Conservation (phyloP, 257 asterid genomes). For the Dorcoceras hygrometricum region DNA sequence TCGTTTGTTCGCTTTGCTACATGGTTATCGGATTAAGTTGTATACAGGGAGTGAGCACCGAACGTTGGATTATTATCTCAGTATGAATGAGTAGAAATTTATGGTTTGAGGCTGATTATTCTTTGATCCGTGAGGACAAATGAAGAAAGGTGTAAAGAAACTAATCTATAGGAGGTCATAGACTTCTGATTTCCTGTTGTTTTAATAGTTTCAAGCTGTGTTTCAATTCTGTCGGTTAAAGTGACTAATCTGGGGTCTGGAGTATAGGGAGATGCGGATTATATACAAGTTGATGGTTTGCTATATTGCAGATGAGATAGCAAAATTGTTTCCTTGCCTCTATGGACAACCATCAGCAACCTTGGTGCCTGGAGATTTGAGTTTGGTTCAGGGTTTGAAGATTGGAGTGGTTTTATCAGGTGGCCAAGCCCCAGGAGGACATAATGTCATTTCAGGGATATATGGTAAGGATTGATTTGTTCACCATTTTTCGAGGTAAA, state of each 20-base stretch:
- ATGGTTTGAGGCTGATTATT: not conserved
- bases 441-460: conserved; percentile 74
- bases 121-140: not conserved
- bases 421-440: conserved; percentile 88
- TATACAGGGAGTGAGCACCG: not conserved
- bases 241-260: not conserved
- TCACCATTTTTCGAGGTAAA: not conserved
- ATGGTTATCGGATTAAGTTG: not conserved
- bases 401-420: conserved; percentile 78
- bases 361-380: conserved; percentile 45
- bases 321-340: conserved; percentile 57
- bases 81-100: not conserved
- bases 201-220: not conserved
- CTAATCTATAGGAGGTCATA: not conserved
- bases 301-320: conserved; percentile 57
- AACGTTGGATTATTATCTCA: not conserved
- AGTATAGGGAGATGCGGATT: not conserved
- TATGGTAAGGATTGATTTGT: conserved; percentile 37
- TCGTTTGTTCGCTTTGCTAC: not conserved
- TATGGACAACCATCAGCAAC: conserved; percentile 66
- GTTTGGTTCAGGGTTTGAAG: conserved; percentile 43
- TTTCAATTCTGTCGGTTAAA: conserved; percentile 1
- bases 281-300: conserved; percentile 13
- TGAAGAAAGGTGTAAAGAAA: too few relatives aligned
- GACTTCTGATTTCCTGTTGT: not conserved